Evolutionary conservation across 1,284 basidiomycete genomes (phyloP).

Genomic region (Heimioporus retisporus): DNA sequence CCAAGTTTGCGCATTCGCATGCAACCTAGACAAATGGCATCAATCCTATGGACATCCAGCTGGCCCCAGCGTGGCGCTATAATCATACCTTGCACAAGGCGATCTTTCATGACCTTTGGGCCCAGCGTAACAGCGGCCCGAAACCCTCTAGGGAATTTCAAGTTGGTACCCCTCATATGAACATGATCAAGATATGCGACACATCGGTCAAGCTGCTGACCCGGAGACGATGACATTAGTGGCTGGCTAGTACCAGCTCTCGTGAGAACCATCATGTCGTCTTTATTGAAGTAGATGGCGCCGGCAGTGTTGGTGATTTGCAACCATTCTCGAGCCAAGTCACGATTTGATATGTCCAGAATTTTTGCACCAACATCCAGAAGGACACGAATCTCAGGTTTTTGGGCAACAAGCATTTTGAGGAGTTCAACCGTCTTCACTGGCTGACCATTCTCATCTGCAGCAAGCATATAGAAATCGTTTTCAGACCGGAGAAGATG

Average conservation of each 20-base stretch:
- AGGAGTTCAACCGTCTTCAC: not conserved
- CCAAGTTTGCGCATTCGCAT: too few species aligned
- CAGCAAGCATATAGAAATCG: too few species aligned
- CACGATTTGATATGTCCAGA: too few species aligned
- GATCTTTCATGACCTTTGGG: too few species aligned
- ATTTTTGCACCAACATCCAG: too few species aligned
- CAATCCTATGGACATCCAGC: too few species aligned
- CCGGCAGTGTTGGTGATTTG: conserved; percentile 45
- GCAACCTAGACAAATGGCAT: too few species aligned
- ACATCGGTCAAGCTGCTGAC: conserved; percentile 51
- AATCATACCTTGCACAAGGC: too few species aligned
- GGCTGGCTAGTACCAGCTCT: conserved; percentile 48
- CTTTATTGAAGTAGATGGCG: conserved; percentile 56
- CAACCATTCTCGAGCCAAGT: conserved; percentile 47
- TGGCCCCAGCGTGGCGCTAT: too few species aligned
- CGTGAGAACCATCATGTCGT: conserved; percentile 53
- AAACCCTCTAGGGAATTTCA: conserved; percentile 54
- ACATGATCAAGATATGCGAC: conserved; percentile 64
- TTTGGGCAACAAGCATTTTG: not conserved
- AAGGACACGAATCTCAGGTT: conserved; percentile 4
- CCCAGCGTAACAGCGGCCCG: conserved; percentile 48
- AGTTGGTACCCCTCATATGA: conserved; percentile 64
- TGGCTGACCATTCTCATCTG: not conserved
- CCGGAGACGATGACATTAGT: conserved; percentile 53
- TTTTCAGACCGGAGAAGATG: too few species aligned